These are phyloP conservation scores for Graphium sp. DNA, from an alignment of 2,329 filamentous ascomycete genomes.

Conservation along the genomic window DNA sequence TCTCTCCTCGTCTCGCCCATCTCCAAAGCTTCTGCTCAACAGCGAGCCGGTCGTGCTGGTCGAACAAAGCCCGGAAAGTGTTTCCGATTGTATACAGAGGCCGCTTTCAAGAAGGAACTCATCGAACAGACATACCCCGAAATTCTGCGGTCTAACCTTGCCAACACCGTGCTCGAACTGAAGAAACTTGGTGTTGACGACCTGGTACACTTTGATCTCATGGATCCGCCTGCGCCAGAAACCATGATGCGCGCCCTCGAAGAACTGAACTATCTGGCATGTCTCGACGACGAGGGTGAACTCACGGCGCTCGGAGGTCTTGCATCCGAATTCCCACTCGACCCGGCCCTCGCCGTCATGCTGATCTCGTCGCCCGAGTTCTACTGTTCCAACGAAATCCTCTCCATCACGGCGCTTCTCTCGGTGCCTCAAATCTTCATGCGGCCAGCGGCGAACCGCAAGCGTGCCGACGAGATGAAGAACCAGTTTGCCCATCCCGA, in stretches of 20 bases:
- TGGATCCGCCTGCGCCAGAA: conserved; percentile 95
- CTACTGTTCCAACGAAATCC: conserved; percentile 95
- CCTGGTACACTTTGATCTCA: conserved; percentile 93
- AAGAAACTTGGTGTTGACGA: conserved; percentile 96
- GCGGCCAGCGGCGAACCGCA: conserved; percentile 68
- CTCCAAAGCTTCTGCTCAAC: conserved; percentile 92
- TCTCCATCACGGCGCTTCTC: conserved; percentile 84
- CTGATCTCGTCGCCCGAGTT: conserved; percentile 94
- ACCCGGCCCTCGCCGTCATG: conserved; percentile 92
- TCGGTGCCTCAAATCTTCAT: conserved; percentile 92
- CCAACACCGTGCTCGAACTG: conserved; percentile 86
- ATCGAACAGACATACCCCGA: conserved; percentile 97
- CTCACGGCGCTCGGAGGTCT: conserved; percentile 72
- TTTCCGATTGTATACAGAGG: conserved; percentile 91
- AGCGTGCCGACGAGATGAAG: conserved; percentile 97
- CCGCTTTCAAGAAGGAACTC: conserved; percentile 91
- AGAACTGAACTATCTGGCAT: conserved; percentile 93
- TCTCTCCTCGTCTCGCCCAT: conserved; percentile 95
- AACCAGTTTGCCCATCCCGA: conserved; percentile 79
- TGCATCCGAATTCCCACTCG: conserved; percentile 88
- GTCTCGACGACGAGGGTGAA: conserved; percentile 90
- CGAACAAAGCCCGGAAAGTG: conserved; percentile 97
- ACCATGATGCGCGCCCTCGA: conserved; percentile 96
- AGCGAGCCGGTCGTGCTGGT: conserved; percentile 95
- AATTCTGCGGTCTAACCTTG: conserved; percentile 83